A percentile compares a stretch with the other conserved stretches of the same genome.
Evolutionary conservation across 352 stramenopile species (phyloP).

Genomic region (Phytopythium helicoides): DNA sequence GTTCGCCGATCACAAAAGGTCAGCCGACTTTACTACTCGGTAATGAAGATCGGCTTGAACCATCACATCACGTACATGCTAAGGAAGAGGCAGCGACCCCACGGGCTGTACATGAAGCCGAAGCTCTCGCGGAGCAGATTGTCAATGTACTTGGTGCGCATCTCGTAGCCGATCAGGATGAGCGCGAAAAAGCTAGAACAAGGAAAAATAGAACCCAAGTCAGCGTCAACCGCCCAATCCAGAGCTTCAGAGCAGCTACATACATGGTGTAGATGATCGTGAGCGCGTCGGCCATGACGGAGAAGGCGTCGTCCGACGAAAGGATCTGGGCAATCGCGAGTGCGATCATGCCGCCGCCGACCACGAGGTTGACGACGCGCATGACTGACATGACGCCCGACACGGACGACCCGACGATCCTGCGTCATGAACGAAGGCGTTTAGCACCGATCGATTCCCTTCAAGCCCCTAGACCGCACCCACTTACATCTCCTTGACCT

Average conservation of each 20-base stretch:
- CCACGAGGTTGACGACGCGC: slow-evolving; percentile 70
- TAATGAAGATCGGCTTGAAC: no score
- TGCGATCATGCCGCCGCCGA: slow-evolving; percentile 74
- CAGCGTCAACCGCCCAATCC: background rate
- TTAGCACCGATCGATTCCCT: no score
- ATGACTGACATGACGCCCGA: slow-evolving; percentile 75
- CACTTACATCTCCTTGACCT: slow-evolving; percentile 73
- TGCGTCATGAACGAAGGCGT: slow-evolving; percentile 12
- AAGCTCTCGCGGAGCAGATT: slow-evolving; percentile 73
- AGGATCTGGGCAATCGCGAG: slow-evolving; percentile 71
- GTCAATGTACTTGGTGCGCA: slow-evolving; percentile 70
- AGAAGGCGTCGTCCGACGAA: slow-evolving; percentile 61
- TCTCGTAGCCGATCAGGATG: slow-evolving; percentile 82
- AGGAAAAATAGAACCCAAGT: slow-evolving; percentile 5
- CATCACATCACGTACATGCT: slow-evolving; percentile 65
- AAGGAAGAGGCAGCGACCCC: slow-evolving; percentile 83
- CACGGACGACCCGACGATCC: slow-evolving; percentile 79
- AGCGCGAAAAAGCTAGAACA: slow-evolving; percentile 72
- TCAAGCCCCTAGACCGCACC: background rate
- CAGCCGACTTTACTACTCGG: no score
- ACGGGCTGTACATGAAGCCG: slow-evolving; percentile 89
- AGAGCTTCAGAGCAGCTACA: slow-evolving; percentile 5
- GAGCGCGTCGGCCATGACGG: slow-evolving; percentile 69
- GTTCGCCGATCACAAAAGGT: background rate
- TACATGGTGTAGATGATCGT: slow-evolving; percentile 88